Conservation (phyloP, 129 eudicot genomes). For the Sambucus nigra region DNA sequence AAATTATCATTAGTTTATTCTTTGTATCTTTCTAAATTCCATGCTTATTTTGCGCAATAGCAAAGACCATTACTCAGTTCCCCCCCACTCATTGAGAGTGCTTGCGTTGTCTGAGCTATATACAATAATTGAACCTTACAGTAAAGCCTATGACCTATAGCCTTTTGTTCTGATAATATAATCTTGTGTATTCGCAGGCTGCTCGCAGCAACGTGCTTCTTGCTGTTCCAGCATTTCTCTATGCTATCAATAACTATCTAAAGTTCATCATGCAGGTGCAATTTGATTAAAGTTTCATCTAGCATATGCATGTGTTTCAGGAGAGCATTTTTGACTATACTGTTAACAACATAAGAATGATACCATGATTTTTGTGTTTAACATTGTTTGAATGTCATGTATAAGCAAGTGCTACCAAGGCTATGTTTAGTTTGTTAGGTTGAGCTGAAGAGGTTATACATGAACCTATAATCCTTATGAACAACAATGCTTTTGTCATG, state of each 20-base stretch:
- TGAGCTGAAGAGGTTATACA: too few relatives aligned
- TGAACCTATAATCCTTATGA: too few relatives aligned
- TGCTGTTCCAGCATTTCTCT: conserved; percentile 96
- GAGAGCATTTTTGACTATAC: not conserved
- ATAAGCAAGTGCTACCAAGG: conserved; percentile 5
- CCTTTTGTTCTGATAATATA: not conserved
- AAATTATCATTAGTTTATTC: too few relatives aligned
- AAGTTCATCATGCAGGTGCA: conserved; percentile 97
- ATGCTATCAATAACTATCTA: conserved; percentile 92
- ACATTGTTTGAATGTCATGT: conserved; percentile 1
- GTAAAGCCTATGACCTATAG: not conserved
- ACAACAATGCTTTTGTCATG: too few relatives aligned
- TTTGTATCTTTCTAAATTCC: too few relatives aligned
- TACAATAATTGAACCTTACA: too few relatives aligned
- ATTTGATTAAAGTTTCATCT: conserved; percentile 5
- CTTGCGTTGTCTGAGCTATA: too few relatives aligned
- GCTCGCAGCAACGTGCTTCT: conserved; percentile 95
- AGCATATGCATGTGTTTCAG: not conserved
- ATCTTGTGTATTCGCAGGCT: conserved; percentile 73
- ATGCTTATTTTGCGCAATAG: too few relatives aligned
- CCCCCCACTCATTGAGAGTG: too few relatives aligned
- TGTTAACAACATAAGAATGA: conserved; percentile 5
- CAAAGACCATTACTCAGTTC: too few relatives aligned
- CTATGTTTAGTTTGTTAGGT: too few relatives aligned
- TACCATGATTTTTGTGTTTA: not conserved